Conservation (phyloP, 345 rosid genomes). For the Firmiana major region DNA sequence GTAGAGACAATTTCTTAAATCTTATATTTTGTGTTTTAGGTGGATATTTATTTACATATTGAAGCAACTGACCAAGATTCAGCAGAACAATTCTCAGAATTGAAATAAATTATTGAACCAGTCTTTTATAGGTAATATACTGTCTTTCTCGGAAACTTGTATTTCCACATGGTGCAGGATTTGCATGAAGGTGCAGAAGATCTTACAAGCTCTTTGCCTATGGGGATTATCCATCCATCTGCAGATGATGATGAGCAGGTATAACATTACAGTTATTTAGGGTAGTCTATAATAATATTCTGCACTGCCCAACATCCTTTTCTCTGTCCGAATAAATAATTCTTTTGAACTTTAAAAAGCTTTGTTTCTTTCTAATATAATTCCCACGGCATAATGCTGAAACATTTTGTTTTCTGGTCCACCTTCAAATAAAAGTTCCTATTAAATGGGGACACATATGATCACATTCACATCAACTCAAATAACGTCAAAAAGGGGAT, state of each 20-base stretch:
- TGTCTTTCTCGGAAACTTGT: slow-evolving; percentile 3
- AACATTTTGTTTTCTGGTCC: not conserved
- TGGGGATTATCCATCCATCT: slow-evolving; percentile 42
- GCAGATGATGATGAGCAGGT: slow-evolving; percentile 68
- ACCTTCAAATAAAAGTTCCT: not conserved
- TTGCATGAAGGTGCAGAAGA: slow-evolving; percentile 39
- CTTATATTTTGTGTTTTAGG: slow-evolving; percentile 6
- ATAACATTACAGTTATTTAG: not conserved
- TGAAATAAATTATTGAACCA: slow-evolving; percentile 9
- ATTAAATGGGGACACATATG: not conserved
- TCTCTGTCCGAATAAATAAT: not conserved
- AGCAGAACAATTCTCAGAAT: not conserved
- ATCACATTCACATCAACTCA: not conserved
- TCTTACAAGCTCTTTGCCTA: slow-evolving; percentile 32
- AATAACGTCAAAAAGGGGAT: not conserved
- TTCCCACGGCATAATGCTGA: not conserved
- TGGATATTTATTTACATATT: slow-evolving; percentile 8
- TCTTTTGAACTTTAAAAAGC: not conserved
- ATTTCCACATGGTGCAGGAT: slow-evolving; percentile 31
- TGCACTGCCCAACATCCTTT: not conserved
- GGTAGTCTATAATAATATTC: not conserved
- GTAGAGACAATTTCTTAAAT: not conserved
- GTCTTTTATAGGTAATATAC: not conserved
- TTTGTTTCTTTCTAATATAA: not conserved
- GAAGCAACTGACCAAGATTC: slow-evolving; percentile 6